A percentile compares a stretch with the other conserved stretches of the same genome.
Evolutionary conservation across 139 green algal species (phyloP).

Genomic region (Volvox africanus): DNA sequence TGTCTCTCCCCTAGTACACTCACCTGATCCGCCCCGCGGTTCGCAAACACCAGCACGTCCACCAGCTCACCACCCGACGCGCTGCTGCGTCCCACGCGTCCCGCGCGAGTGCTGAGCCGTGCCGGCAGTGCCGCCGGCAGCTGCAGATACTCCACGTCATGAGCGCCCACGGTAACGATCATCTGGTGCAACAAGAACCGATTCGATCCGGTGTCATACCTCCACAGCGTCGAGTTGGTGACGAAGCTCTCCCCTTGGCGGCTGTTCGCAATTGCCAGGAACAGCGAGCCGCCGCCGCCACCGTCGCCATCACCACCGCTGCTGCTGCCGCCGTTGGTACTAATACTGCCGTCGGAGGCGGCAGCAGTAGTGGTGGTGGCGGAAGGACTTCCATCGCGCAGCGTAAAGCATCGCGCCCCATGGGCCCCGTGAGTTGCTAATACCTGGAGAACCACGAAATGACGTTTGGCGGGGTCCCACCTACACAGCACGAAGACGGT

Average conservation of each 20-base stretch:
- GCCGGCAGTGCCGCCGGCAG: background rate
- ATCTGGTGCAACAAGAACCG: constrained; percentile 26
- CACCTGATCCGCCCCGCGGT: constrained; percentile 6
- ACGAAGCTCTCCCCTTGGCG: background rate
- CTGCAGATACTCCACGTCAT: constrained; percentile 24
- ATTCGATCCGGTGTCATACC: background rate
- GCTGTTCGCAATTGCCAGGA: constrained; percentile 23
- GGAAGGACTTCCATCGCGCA: background rate
- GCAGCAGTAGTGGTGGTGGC: no score
- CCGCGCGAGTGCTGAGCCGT: background rate
- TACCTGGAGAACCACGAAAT: constrained; percentile 27
- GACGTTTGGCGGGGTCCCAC: background rate
- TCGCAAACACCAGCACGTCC: constrained; percentile 43
- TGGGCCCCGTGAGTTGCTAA: constrained; percentile 14
- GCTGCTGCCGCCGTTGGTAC: background rate
- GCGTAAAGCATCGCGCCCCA: constrained; percentile 15
- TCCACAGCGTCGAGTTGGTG: constrained; percentile 21
- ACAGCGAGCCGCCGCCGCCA: background rate
- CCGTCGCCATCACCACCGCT: no score
- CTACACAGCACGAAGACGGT: background rate
- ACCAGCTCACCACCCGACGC: background rate
- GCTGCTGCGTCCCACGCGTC: background rate
- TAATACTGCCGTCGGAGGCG: background rate
- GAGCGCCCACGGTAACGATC: background rate
- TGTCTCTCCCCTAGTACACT: background rate